Evolutionary conservation across 2,329 filamentous ascomycete genomes (phyloP).

Genomic region (Colletotrichum endophyticum): DNA sequence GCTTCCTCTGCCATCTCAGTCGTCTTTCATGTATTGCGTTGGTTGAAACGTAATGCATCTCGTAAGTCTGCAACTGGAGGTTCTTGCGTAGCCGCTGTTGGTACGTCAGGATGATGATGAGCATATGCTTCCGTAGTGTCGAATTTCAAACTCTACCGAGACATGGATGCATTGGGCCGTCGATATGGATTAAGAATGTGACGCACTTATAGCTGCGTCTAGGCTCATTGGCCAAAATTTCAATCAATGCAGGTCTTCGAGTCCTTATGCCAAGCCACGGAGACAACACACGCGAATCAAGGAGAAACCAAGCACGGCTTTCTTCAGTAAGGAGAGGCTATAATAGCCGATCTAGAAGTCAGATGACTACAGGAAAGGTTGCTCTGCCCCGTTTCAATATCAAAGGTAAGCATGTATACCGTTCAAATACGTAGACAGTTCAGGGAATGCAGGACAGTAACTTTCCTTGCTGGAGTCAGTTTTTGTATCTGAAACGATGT

Average conservation of each 20-base stretch:
- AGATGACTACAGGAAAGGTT: neutral
- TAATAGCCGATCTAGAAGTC: neutral
- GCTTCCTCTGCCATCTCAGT: neutral
- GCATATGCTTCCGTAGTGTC: no score
- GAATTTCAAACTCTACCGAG: no score
- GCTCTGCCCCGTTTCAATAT: neutral
- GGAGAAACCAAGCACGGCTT: neutral
- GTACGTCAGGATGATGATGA: no score
- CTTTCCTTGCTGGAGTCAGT: no score
- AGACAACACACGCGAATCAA: neutral
- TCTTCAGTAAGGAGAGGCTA: accelerated
- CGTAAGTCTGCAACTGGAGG: neutral
- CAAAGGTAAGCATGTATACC: neutral
- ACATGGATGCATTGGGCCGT: no score
- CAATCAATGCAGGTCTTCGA: no score
- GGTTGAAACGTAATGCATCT: neutral
- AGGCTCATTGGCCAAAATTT: no score
- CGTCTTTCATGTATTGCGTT: neutral
- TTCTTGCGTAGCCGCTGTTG: neutral
- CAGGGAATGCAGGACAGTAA: neutral
- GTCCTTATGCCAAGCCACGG: neutral
- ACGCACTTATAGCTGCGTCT: no score
- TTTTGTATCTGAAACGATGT: no score
- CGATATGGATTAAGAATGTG: no score
- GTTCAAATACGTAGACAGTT: neutral